These are phyloP conservation scores for Dryas alaskensis DNA, from an alignment of 306 rosid species.

Conservation along the genomic window DNA sequence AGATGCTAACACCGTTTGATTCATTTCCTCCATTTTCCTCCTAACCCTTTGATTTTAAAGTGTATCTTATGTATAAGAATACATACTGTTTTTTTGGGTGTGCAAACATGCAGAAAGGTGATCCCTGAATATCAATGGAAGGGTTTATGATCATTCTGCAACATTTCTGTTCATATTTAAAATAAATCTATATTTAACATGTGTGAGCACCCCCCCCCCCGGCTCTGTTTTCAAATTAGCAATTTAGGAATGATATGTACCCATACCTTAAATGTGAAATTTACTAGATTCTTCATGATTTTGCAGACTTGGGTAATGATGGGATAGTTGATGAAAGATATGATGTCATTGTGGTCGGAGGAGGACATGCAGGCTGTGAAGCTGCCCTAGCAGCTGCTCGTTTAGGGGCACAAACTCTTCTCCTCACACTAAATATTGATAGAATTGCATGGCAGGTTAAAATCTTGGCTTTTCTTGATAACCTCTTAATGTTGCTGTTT, in stretches of 20 bases:
- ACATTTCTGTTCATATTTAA: too few relatives aligned
- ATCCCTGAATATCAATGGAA: too few relatives aligned
- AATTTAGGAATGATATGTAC: neutral
- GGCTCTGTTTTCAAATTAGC: neutral
- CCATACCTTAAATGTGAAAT: neutral
- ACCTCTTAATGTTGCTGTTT: constrained; percentile 1
- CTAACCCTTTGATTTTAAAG: too few relatives aligned
- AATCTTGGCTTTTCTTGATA: constrained; percentile 2
- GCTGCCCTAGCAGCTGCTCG: constrained; percentile 88
- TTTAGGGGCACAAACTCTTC: constrained; percentile 88
- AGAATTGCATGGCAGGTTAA: constrained; percentile 96
- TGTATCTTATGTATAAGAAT: too few relatives aligned
- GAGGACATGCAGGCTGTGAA: constrained; percentile 99
- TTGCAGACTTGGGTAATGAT: constrained; percentile 39
- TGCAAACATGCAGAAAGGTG: too few relatives aligned
- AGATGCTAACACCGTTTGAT: too few relatives aligned
- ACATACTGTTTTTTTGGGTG: too few relatives aligned
- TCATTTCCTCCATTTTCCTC: too few relatives aligned
- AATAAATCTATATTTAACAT: neutral
- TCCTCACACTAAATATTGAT: constrained; percentile 82
- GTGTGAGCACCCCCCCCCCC: neutral
- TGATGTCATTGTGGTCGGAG: constrained; percentile 97
- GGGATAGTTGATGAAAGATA: constrained; percentile 57
- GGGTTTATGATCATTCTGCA: too few relatives aligned
- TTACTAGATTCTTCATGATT: constrained; percentile 4